Base-by-base conservation (phyloP, 2,329 filamentous ascomycete genomes). In the Scolecobasidium constrictum region DNA sequence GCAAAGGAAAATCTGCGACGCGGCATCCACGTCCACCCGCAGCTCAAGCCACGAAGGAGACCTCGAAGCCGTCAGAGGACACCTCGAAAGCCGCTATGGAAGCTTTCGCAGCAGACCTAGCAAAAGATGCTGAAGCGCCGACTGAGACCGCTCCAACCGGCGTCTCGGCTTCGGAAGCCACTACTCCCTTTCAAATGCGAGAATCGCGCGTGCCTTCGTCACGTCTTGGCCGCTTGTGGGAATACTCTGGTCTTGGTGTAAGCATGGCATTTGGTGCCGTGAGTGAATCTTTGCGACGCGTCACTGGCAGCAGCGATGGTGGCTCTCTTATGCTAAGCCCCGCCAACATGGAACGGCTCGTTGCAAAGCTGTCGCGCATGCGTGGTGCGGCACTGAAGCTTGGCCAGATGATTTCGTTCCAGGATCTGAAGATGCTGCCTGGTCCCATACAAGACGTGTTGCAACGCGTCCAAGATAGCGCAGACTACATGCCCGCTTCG, bases 351-450 rank as follows among this genome's bases (percentile, higher is more conserved):
- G 88, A 96, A 58, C 77, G 93, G 38, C 73, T 98, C 6, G 92
- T 98, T 2, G 73, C 86, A 4, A 95, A 93, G 61, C 73, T 98
- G 3, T 96, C 90, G 3, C 83, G 85, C 17, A 98, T 98, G 92
- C 78, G 92, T 54, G 92, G 92, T 28, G 93, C 92, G 4, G 92
- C 92, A n/a, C 69, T 98, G 34, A 98, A 98, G 66, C 66, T 98
- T 19, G 93, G 92, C 1, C 92, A 98, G 66, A 92, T 96, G 83
- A 83, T 98, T 71, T 95, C 87, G 60, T 92, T 98, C 56, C 92
- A 98, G 68, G 92, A 98, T 64, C 79, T 86, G 28, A 96, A 94
- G 62, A 87, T 95, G 78, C 75, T 98, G 7, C 92, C 92, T 0
- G 77, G 75, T 1, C 77, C 85, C 1, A 87, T 98, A 39, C 86